These are phyloP conservation scores for Colletotrichum agaves DNA, from an alignment of 2,329 filamentous ascomycete genomes.

Conservation along the genomic window DNA sequence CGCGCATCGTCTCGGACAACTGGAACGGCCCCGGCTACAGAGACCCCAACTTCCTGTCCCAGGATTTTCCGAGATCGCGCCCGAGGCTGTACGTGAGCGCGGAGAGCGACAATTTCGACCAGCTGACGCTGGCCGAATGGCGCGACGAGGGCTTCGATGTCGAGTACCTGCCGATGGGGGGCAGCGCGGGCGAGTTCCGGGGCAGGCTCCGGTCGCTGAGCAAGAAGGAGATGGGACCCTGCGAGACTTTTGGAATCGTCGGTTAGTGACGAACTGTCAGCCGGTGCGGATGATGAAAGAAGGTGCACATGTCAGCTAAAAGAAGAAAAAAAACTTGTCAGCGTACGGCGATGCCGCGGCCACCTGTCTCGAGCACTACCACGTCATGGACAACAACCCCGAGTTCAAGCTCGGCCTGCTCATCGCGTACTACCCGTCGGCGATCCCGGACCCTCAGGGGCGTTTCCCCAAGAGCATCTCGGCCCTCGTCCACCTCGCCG, in stretches of 20 bases:
- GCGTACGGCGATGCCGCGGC: conserved; percentile 57
- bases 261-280: conserved; percentile 44
- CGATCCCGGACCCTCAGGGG: conserved; percentile 55
- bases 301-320: not conserved
- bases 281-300: fast-evolving
- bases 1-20: conserved; percentile 46
- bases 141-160: conserved; percentile 55
- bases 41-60: conserved; percentile 54
- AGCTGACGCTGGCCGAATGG: conserved; percentile 51
- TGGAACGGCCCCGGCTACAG: conserved; percentile 48
- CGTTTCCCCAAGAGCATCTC: conserved; percentile 53
- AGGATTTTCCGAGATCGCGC: conserved; percentile 49
- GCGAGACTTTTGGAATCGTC: conserved; percentile 56
- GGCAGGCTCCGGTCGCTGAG: conserved; percentile 48
- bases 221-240: conserved; percentile 49
- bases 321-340: conserved; percentile 36
- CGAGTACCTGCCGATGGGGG: conserved; percentile 54
- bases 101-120: conserved; percentile 55
- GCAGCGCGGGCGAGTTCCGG: conserved; percentile 47
- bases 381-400: conserved; percentile 56
- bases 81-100: conserved; percentile 56
- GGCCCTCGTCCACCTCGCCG: conserved; percentile 53
- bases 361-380: conserved; percentile 56
- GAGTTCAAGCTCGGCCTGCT: conserved; percentile 55
- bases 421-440: conserved; percentile 57